Conservation (phyloP, 2,329 filamentous ascomycete species). For the Ophidiomyces ophidiicola region DNA sequence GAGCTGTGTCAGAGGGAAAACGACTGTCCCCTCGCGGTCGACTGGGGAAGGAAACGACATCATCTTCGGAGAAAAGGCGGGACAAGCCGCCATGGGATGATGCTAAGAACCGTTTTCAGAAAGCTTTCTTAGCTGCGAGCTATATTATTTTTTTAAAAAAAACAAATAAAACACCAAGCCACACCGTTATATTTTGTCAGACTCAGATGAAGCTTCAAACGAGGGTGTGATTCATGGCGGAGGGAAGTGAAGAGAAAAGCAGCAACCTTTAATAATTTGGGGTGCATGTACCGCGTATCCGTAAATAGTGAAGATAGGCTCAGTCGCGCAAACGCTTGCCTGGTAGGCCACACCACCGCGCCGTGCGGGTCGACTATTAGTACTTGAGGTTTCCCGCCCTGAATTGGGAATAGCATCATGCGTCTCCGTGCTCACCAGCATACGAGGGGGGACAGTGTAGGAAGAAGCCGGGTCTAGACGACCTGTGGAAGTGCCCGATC, state of each 20-base stretch:
- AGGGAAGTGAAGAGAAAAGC: too few species aligned
- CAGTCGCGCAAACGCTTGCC: background rate
- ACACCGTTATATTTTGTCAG: background rate
- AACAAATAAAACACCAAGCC: background rate
- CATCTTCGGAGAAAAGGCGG: constrained; percentile 5
- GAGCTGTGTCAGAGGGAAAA: background rate
- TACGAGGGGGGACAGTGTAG: background rate
- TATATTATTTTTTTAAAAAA: too few species aligned
- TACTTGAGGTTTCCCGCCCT: background rate
- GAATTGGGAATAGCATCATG: constrained; percentile 1
- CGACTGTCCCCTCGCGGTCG: background rate
- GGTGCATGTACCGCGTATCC: background rate
- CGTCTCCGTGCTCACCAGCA: constrained; percentile 3
- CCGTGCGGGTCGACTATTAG: constrained; percentile 1
- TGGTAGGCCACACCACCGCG: background rate
- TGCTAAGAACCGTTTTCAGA: constrained; percentile 9
- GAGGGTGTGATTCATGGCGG: too few species aligned
- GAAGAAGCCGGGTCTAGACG: background rate
- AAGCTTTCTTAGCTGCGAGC: constrained; percentile 7
- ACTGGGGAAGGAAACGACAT: constrained; percentile 4
- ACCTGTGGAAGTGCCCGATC: too few species aligned
- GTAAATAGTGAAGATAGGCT: background rate
- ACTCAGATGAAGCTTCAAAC: constrained; percentile 14
- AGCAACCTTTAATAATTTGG: constrained; percentile 3
- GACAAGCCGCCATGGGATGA: constrained; percentile 5